These are phyloP conservation scores for Metschnikowia hibisci DNA, from an alignment of 805 yeast species.

Conservation along the genomic window DNA sequence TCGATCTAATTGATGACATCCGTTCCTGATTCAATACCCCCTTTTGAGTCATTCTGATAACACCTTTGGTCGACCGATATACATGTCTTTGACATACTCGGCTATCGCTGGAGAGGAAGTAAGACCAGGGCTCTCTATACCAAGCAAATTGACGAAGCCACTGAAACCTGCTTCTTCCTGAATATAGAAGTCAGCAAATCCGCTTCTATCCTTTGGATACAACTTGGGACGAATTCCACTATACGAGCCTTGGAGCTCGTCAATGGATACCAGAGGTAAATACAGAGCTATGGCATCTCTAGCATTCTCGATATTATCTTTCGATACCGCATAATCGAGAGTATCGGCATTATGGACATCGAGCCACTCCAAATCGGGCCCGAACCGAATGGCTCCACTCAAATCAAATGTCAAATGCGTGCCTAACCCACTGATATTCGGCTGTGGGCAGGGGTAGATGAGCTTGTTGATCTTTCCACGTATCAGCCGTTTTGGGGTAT, in stretches of 20 bases:
- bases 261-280: constrained; percentile 53
- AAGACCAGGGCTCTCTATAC: constrained; percentile 89
- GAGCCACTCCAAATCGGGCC: constrained; percentile 88
- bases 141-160: constrained; percentile 76
- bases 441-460: constrained; percentile 75
- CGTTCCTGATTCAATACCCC: no score
- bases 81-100: constrained; percentile 51
- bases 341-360: constrained; percentile 30
- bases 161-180: constrained; percentile 56
- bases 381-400: constrained; percentile 76
- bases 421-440: constrained; percentile 71
- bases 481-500: constrained; percentile 45
- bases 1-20: no score
- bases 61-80: not conserved
- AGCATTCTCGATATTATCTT: constrained; percentile 50
- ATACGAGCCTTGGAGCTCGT: constrained; percentile 61
- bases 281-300: constrained; percentile 55
- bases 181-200: constrained; percentile 71
- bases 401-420: constrained; percentile 83
- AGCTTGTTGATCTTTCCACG: constrained; percentile 25
- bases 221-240: constrained; percentile 85
- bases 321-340: constrained; percentile 47
- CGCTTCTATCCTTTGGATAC: constrained; percentile 36
- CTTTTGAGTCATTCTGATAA: no score
- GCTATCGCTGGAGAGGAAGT: constrained; percentile 83